These are phyloP conservation scores for Cladophialophora exuberans DNA, from an alignment of 2,329 filamentous ascomycete species.

Conservation along the genomic window DNA sequence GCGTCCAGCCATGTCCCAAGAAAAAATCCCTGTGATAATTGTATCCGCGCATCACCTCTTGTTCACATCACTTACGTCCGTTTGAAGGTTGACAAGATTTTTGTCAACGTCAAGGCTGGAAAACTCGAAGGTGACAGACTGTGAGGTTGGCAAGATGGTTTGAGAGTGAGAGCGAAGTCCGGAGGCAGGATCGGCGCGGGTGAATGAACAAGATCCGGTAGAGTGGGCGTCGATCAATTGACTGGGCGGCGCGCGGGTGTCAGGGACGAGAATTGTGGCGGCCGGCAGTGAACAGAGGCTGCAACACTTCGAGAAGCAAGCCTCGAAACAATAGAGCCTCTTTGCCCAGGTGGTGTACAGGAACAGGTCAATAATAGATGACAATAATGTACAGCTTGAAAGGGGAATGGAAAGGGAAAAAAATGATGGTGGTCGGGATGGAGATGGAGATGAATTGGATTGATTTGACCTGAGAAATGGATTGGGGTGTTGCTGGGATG, in stretches of 20 bases:
- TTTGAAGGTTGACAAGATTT: conserved; percentile 10
- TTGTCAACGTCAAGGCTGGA: conserved; percentile 2
- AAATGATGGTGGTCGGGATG: conserved; percentile 11
- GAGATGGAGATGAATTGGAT: conserved; percentile 12
- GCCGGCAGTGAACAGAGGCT: background rate
- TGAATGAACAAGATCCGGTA: conserved; percentile 19
- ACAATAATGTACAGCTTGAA: conserved; percentile 20
- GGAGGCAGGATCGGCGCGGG: conserved; percentile 22
- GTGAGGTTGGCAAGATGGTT: conserved; percentile 3
- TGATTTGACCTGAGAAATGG: conserved; percentile 3
- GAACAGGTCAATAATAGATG: conserved; percentile 9
- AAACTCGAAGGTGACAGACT: conserved; percentile 12
- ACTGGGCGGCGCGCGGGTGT: conserved; percentile 16
- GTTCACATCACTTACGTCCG: conserved; percentile 12
- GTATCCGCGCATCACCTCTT: background rate
- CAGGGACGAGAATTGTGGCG: conserved; percentile 11
- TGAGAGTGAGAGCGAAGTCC: conserved; percentile 20
- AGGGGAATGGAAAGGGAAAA: conserved; percentile 2
- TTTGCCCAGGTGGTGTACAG: conserved; percentile 2
- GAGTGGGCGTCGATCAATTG: conserved; percentile 27
- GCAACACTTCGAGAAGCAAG: background rate
- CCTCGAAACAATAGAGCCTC: background rate
- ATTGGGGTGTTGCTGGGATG: conserved; percentile 1
- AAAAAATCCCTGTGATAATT: background rate
- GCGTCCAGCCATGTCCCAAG: background rate